These are phyloP conservation scores for Noccaea bulbosa DNA, from an alignment of 345 rosid species.

Conservation along the genomic window DNA sequence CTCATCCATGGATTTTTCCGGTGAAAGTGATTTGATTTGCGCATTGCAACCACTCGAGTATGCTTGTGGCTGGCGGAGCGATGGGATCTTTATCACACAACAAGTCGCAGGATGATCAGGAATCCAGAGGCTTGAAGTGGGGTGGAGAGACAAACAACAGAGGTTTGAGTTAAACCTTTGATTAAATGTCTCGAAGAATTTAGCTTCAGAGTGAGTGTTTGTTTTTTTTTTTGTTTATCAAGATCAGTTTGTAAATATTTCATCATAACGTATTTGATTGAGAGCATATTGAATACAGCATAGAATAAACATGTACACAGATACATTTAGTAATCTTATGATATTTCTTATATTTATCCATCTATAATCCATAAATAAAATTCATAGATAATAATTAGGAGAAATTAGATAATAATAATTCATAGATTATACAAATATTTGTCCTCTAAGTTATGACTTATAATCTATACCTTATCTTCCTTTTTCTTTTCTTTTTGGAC, in stretches of 20 bases:
- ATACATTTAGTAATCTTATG: too few relatives aligned
- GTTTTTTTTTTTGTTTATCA: neutral
- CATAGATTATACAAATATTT: too few relatives aligned
- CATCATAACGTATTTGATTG: neutral
- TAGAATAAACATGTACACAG: too few relatives aligned
- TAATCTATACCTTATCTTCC: neutral
- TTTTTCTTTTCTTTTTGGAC: too few relatives aligned
- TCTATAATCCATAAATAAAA: neutral
- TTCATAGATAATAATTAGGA: neutral
- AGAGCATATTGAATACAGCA: neutral
- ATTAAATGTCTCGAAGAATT: neutral
- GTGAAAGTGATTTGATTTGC: neutral
- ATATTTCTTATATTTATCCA: too few relatives aligned
- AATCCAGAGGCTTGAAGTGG: constrained; percentile 7
- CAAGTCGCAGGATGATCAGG: neutral
- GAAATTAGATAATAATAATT: too few relatives aligned
- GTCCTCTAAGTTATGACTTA: too few relatives aligned
- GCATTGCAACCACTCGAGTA: neutral
- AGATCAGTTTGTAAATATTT: neutral
- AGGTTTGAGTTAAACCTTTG: constrained; percentile 20
- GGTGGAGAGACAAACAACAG: constrained; percentile 24
- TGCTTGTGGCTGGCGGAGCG: constrained; percentile 18
- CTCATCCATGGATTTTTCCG: constrained; percentile 3
- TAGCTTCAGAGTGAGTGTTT: constrained; percentile 22
- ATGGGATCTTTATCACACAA: neutral